phyloP scores from a whole-genome alignment of 176 grass and related monocot genomes.

The Otatea glauca region DNA sequence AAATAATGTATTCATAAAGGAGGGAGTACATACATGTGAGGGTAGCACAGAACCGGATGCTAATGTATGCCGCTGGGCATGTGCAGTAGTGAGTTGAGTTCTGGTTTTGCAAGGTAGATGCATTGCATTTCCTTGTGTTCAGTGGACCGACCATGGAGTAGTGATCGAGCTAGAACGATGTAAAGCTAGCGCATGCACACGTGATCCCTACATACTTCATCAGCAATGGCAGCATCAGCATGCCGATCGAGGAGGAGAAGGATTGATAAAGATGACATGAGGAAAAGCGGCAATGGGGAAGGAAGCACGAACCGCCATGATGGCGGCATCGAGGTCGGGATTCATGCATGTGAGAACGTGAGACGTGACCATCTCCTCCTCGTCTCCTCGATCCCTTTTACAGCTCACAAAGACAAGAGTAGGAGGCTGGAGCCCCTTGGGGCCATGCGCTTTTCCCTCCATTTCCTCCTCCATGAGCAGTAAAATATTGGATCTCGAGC shows the following conservation, averaged over 20 bases:
- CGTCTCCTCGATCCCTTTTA: conserved; percentile 23
- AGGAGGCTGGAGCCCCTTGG: conserved; percentile 13
- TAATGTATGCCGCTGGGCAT: background rate
- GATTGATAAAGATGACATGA: conserved; percentile 8
- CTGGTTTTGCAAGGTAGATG: too few species aligned
- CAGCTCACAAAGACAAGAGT: conserved; percentile 52
- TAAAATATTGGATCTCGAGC: conserved; percentile 48
- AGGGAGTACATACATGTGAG: too few species aligned
- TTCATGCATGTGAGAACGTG: conserved; percentile 44
- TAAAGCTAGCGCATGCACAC: background rate
- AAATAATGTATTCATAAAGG: too few species aligned
- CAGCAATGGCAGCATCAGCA: background rate
- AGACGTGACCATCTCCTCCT: conserved; percentile 41
- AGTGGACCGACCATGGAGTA: background rate
- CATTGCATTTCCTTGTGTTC: background rate
- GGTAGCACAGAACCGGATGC: background rate
- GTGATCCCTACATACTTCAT: background rate
- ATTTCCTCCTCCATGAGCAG: background rate
- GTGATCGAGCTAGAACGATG: background rate
- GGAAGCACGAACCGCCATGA: conserved; percentile 46
- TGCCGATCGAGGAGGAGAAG: conserved; percentile 16
- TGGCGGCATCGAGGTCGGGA: conserved; percentile 38
- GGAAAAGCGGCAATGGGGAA: background rate
- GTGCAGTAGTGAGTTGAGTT: background rate
- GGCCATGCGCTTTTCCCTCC: background rate